Evolutionary conservation across 2,329 filamentous ascomycete species (phyloP).

Genomic region (Huntiella abstrusa): DNA sequence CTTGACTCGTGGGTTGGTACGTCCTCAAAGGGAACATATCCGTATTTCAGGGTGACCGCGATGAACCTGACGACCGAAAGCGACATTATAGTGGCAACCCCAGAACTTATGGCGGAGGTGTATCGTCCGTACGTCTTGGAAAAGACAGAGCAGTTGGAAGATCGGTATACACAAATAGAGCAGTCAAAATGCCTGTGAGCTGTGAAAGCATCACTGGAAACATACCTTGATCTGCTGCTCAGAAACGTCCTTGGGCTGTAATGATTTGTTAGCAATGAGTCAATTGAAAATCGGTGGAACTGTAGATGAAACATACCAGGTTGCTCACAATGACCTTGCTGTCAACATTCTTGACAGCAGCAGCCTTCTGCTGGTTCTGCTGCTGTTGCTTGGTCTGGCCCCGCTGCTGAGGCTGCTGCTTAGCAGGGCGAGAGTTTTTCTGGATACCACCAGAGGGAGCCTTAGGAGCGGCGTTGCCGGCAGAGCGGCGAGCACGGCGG

Average conservation of each 20-base stretch:
- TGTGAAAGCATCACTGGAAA: conserved; percentile 51
- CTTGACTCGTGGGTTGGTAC: neutral
- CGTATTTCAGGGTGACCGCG: conserved; percentile 1
- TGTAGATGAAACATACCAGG: conserved; percentile 46
- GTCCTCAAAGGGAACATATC: neutral
- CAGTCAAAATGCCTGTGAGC: conserved; percentile 12
- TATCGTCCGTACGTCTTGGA: conserved; percentile 10
- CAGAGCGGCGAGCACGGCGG: conserved; percentile 29
- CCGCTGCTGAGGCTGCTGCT: conserved; percentile 35
- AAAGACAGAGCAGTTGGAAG: conserved; percentile 5
- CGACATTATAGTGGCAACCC: neutral
- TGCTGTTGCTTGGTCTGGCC: conserved; percentile 15
- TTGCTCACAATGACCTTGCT: conserved; percentile 99
- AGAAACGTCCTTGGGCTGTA: conserved; percentile 82
- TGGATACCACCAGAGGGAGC: conserved; percentile 72
- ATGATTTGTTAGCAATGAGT: conserved; percentile 25
- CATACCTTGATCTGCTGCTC: conserved; percentile 99
- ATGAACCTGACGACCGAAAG: conserved; percentile 1
- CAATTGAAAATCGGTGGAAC: neutral
- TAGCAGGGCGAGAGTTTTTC: conserved; percentile 50
- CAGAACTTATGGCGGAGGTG: neutral
- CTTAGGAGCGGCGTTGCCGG: conserved; percentile 31
- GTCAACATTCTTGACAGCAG: conserved; percentile 43
- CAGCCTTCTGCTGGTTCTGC: conserved; percentile 44
- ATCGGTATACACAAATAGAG: conserved; percentile 8